Percentiles rank a stretch among this genome's conserved stretches.
Evolutionary conservation across 2,329 filamentous ascomycete species (phyloP).

Genomic region (Colletotrichum somersetense): DNA sequence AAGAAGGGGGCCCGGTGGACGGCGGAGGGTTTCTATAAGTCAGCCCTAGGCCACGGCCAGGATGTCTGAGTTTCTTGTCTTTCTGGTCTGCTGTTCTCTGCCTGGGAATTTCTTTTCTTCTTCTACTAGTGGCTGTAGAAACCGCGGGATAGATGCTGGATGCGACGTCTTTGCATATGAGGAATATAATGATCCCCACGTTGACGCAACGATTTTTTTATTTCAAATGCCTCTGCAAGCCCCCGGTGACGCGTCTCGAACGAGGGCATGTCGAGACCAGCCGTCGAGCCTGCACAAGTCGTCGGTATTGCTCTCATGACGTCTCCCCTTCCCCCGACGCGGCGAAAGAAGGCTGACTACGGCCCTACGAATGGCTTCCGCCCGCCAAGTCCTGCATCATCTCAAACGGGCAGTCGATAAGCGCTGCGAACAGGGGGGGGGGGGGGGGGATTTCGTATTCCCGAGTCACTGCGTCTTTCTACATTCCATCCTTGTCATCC

Average conservation of each 20-base stretch:
- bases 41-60: constrained; percentile 27
- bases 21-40: not conserved
- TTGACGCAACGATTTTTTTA: not conserved
- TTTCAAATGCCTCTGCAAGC: no score
- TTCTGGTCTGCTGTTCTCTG: constrained; percentile 7
- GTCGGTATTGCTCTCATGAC: no score
- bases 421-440: no score
- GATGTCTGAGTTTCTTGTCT: constrained; percentile 2
- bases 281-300: not conserved
- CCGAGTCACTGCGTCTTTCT: no score
- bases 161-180: constrained; percentile 8
- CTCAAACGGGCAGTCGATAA: no score
- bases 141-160: not conserved
- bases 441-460: no score
- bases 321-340: no score
- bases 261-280: not conserved
- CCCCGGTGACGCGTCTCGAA: no score
- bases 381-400: no score
- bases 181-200: constrained; percentile 27
- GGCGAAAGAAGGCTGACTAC: no score
- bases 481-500: no score
- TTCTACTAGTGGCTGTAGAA: not conserved
- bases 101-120: not conserved
- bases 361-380: no score
- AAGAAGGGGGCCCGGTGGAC: constrained; percentile 9